Conservation (phyloP, 371 early-diverging fungal genomes). For the Haplosporangium sp. region DNA sequence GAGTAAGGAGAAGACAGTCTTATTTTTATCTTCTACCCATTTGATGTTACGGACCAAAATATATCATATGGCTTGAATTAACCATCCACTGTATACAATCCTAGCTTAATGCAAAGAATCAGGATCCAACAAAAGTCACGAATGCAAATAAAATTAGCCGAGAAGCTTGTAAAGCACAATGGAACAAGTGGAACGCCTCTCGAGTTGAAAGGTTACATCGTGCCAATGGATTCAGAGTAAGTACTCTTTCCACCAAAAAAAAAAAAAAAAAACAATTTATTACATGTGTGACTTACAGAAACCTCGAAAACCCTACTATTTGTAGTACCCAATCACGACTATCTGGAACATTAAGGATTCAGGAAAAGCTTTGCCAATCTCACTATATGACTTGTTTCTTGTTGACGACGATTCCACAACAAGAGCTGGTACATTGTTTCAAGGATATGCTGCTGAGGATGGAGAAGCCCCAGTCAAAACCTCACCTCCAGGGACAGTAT, state of each 20-base stretch:
- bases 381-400: slow-evolving; percentile 38
- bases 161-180: slow-evolving; percentile 69
- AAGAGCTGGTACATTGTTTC: slow-evolving; percentile 33
- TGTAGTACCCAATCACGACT: slow-evolving; percentile 57
- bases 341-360: slow-evolving; percentile 43
- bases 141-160: slow-evolving; percentile 82
- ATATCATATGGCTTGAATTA: not conserved
- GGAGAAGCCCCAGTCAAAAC: not conserved
- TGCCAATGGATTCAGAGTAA: slow-evolving; percentile 83
- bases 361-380: slow-evolving; percentile 22
- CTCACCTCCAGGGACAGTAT: slow-evolving; percentile 64
- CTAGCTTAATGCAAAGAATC: slow-evolving; percentile 65
- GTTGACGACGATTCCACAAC: slow-evolving; percentile 15
- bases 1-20: slow-evolving; percentile 45
- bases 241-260: not conserved
- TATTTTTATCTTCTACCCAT: too few species aligned
- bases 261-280: too few species aligned
- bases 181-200: slow-evolving; percentile 70
- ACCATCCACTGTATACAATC: not conserved
- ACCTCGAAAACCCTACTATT: not conserved
- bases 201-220: slow-evolving; percentile 74
- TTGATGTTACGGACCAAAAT: not conserved
- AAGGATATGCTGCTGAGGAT: slow-evolving; percentile 28
- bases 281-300: not conserved
- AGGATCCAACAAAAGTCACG: slow-evolving; percentile 75